A percentile compares a stretch with the other conserved stretches of the same genome.
Evolutionary conservation across 1,139 yeast genomes (phyloP).

Genomic region (Groenewaldozyma sp.): DNA sequence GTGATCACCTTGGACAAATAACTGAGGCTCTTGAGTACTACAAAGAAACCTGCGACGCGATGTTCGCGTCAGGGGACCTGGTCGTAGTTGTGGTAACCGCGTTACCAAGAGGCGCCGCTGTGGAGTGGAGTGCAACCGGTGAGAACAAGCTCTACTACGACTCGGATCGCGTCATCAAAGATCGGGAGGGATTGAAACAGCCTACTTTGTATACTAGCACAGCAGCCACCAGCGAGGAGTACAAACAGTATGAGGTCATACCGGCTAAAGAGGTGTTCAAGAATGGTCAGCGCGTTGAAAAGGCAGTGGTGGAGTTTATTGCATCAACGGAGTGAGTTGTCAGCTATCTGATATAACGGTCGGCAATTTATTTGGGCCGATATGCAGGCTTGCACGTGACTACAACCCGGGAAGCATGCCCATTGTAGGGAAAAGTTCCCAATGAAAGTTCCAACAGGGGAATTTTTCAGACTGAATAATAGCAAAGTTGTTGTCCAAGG

Average conservation of each 20-base stretch:
- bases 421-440: too few relatives aligned
- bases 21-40: neutral
- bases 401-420: too few relatives aligned
- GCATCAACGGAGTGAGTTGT: too few relatives aligned
- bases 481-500: too few relatives aligned
- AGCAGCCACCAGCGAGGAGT: neutral
- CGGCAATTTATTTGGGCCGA: too few relatives aligned
- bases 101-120: slow-evolving; percentile 60
- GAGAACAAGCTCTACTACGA: slow-evolving; percentile 14
- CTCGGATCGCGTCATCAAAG: neutral
- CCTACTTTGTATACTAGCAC: neutral
- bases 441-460: too few relatives aligned
- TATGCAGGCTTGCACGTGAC: too few relatives aligned
- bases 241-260: neutral
- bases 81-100: slow-evolving; percentile 47
- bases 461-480: too few relatives aligned
- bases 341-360: too few relatives aligned
- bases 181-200: neutral
- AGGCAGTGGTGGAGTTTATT: neutral
- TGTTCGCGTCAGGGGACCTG: slow-evolving; percentile 13
- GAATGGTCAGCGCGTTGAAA: neutral
- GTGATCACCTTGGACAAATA: neutral
- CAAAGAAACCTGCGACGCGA: neutral
- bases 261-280: neutral
- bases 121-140: slow-evolving; percentile 58